Evolutionary conservation across 129 eudicot species (phyloP), one percentile per base, ranked within the genome.

Genomic region (Glebionis coronaria): DNA sequence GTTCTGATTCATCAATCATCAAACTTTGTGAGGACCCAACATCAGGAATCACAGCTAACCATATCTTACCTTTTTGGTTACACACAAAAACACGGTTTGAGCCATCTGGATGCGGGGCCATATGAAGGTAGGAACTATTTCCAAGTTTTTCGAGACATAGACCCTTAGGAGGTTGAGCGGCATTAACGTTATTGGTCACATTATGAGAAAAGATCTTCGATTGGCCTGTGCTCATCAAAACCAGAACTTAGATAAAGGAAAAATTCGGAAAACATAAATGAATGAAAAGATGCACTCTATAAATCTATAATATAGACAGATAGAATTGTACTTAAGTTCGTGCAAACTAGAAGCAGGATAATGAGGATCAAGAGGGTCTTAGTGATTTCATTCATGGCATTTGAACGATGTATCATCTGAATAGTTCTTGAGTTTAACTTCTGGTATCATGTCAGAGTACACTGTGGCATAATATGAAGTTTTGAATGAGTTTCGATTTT

Each of bases 41-140:
- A 20, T 72, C 78, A 53, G 82, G 78, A 72, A 78, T 65, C 53
- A 68, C 21, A 28, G 75, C 75, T 67, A 72, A 78, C 82, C 82
- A 72, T 67, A 78, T 78, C 61, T 78, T 68, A 67, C 82, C 82
- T 67, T 78, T 60, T 67, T 78, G 82, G 65, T 67, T 78, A n/a
- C 78, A 78, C 12, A 72, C 58, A 44, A 78, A 78, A 67, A 67
- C 75, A 12, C 71, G 74, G 71, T 72, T 78, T 25, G 78, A 78
- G 18, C 82, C 82, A 31, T 78, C 82, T 15, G 82, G 82, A 15
- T 78, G 78, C 11, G 82, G 82, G 35, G 46, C 74, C 82, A 78
- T 71, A 18, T 72, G 38, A 0, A 78, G 31, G 9, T 72, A 78
- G 51, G 82, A 67, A 54, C 67, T 49, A 27, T 78, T 78, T 63